Percentiles rank a stretch among this genome's conserved stretches.
Evolutionary conservation across 371 early-diverging fungal species (phyloP).

Genomic region (Zopfochytrium polystomum): DNA sequence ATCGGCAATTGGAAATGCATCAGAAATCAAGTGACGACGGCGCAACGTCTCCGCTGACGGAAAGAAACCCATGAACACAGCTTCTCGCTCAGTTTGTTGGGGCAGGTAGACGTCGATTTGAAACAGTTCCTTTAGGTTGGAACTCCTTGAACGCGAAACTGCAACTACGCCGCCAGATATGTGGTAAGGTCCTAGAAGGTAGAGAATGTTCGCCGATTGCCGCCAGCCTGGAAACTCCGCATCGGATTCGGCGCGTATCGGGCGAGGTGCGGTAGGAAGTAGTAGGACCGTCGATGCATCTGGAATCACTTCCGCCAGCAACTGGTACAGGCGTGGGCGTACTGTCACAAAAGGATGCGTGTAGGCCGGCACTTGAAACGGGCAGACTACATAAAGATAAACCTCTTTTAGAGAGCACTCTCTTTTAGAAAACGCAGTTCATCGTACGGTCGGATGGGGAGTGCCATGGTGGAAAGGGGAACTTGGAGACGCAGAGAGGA

Average conservation of each 20-base stretch:
- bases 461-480: too few species aligned
- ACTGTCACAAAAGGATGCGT: conserved; percentile 1
- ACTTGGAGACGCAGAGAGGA: too few species aligned
- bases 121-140: conserved; percentile 5
- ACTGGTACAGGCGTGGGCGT: conserved; percentile 20
- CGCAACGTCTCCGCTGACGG: conserved; percentile 13
- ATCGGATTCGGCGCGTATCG: conserved; percentile 29
- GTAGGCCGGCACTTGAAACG: neutral
- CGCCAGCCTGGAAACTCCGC: conserved; percentile 31
- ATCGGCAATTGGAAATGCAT: conserved; percentile 16
- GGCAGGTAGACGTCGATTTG: conserved; percentile 31
- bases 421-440: too few species aligned
- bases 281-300: conserved; percentile 15
- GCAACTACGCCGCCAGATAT: conserved; percentile 29
- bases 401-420: too few species aligned
- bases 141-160: conserved; percentile 3
- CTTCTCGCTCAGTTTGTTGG: conserved; percentile 31
- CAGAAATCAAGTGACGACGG: conserved; percentile 7
- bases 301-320: neutral
- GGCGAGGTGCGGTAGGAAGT: conserved; percentile 24
- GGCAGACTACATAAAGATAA: too few species aligned
- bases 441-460: too few species aligned
- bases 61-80: conserved; percentile 29
- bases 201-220: conserved; percentile 31
- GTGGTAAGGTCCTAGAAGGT: conserved; percentile 29